Evolutionary conservation across 495 filamentous ascomycete genomes (phyloP).

Genomic region (Chlorociboria aeruginascens): DNA sequence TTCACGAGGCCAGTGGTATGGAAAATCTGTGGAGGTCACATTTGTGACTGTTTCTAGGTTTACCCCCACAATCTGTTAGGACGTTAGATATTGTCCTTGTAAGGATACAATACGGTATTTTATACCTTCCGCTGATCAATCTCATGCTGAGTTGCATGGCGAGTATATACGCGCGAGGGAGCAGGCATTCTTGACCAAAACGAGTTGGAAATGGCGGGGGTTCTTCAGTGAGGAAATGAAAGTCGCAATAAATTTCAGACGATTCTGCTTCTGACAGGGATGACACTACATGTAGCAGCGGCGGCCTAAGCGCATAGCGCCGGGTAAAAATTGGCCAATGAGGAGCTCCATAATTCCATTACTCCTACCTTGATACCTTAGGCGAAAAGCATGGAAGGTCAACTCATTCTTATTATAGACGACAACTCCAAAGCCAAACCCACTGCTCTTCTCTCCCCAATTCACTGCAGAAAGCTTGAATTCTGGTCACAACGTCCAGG

Average conservation of each 20-base stretch:
- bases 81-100: background rate
- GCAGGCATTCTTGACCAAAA: background rate
- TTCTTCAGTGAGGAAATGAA: background rate
- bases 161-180: background rate
- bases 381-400: slow-evolving; percentile 1
- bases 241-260: background rate
- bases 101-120: background rate
- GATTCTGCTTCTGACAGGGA: background rate
- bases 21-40: slow-evolving; percentile 79
- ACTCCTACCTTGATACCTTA: background rate
- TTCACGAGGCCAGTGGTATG: slow-evolving; percentile 81
- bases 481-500: slow-evolving; percentile 10
- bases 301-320: background rate
- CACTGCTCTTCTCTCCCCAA: background rate
- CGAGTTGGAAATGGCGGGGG: background rate
- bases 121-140: background rate
- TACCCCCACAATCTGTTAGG: slow-evolving; percentile 63
- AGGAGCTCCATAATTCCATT: background rate
- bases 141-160: background rate
- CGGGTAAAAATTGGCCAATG: background rate
- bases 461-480: slow-evolving; percentile 9
- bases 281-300: too few relatives aligned
- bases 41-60: slow-evolving; percentile 81
- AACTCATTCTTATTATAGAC: background rate
- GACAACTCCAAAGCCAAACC: background rate